A percentile compares a stretch with the other conserved stretches of the same genome.
These are phyloP conservation scores for Megacollybia marginata DNA, from an alignment of 768 basidiomycete species.

Conservation along the genomic window DNA sequence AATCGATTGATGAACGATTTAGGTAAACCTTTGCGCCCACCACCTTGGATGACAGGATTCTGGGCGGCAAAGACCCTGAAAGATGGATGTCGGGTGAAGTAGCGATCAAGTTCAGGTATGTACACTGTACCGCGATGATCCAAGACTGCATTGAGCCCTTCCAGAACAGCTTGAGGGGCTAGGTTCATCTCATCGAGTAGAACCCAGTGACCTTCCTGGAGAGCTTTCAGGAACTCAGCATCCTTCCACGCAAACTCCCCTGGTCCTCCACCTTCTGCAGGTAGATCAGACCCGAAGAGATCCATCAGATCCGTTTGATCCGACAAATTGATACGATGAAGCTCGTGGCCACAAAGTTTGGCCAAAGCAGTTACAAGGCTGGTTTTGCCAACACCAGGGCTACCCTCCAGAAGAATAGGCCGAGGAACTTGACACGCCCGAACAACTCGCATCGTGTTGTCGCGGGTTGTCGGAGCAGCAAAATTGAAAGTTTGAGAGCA, in stretches of 20 bases:
- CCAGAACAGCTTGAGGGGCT: slow-evolving; percentile 92
- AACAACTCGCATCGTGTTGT: slow-evolving; percentile 83
- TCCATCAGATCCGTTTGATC: slow-evolving; percentile 97
- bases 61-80: slow-evolving; percentile 98
- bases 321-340: slow-evolving; percentile 94
- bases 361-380: slow-evolving; percentile 87
- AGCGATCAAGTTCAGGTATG: slow-evolving; percentile 88
- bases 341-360: slow-evolving; percentile 62
- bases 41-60: slow-evolving; percentile 93
- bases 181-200: slow-evolving; percentile 99
- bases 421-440: slow-evolving; percentile 87
- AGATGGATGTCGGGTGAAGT: slow-evolving; percentile 82
- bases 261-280: slow-evolving; percentile 82
- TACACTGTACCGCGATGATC: slow-evolving; percentile 95
- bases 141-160: slow-evolving; percentile 92
- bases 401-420: slow-evolving; percentile 93
- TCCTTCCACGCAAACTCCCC: slow-evolving; percentile 98
- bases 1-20: slow-evolving; percentile 98
- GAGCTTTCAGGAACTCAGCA: slow-evolving; percentile 87
- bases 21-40: slow-evolving; percentile 94
- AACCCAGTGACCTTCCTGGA: slow-evolving; percentile 97
- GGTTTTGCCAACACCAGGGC: slow-evolving; percentile 97
- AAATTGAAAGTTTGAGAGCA: slow-evolving; percentile 59
- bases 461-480: slow-evolving; percentile 78
- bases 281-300: slow-evolving; percentile 92